Evolutionary conservation across 345 rosid genomes (phyloP), one percentile per base, ranked within the genome.

Genomic region (Hibiscus trionum): DNA sequence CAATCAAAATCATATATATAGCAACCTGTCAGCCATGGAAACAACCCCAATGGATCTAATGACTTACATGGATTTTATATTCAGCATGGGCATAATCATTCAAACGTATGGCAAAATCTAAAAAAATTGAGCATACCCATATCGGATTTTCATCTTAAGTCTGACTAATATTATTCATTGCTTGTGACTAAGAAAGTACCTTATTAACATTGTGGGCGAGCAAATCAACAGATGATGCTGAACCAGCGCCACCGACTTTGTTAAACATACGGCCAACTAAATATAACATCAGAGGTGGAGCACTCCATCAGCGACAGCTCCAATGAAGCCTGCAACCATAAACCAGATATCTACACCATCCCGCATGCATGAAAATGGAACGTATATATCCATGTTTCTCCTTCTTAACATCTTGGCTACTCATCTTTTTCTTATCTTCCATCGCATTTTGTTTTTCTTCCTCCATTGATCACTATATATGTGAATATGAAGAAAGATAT

Each of bases 241-340:
- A 62, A 62, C n/a, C 35, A 33, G 5, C 11, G 37, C 66, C 81
- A 27, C 95, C 94, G 21, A 86, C 21, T 50, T 81, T 78, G 85
- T 91, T 91, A 93, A 89, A 82, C 72, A 91, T 71, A 64, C 70
- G 81, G 50, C 95, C 85, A 0, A 80, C 81, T 24, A 89, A 64
- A 68, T 81, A 73, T 71, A 89, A 69, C 26, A 82, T 62, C 76
- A 88, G 72, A 11, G 95, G 95, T 1, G 90, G 74, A 33, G 81
- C 78, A 60, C 79, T 77, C 93, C 97, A 81, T 89, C 91, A 21
- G 88, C 90, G 16, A 84, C 37, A 5, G 95, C 81, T 59, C 97
- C 93, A 57, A 89, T 66, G 26, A 83, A 71, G 7, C 93, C 97
- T 7, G 87, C 74, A 39, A 68, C 77, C 95, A 89, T 89, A 69